A percentile compares a stretch with the other conserved stretches of the same genome.
These are phyloP conservation scores for Pouteria glomerata DNA, from an alignment of 148 eudicot genomes.

Conservation along the genomic window DNA sequence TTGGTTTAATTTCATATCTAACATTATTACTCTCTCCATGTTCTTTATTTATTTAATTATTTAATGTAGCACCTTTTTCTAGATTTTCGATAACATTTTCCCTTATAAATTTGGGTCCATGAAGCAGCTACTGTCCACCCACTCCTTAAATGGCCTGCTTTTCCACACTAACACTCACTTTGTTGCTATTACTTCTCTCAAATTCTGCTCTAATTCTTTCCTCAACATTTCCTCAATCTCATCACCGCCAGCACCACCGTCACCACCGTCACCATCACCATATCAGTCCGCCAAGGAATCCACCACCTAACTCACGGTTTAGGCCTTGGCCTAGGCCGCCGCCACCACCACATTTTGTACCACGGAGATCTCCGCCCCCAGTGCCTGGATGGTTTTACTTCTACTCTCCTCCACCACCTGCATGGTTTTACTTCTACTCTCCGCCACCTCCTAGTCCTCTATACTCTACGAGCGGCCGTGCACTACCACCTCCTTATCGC, in stretches of 20 bases:
- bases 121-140: not conserved
- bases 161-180: not conserved
- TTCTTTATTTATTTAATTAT: too few species aligned
- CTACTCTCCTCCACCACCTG: constrained; percentile 26
- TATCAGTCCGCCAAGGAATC: not conserved
- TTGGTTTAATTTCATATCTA: too few species aligned
- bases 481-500: not conserved
- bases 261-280: not conserved
- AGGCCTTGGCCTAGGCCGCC: too few species aligned
- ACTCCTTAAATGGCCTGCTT: not conserved
- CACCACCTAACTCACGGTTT: not conserved
- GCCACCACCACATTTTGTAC: not conserved
- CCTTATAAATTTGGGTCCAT: not conserved
- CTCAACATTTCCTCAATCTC: not conserved
- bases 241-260: not conserved
- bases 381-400: too few species aligned
- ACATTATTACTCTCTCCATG: too few species aligned
- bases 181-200: not conserved
- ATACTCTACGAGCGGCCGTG: not conserved
- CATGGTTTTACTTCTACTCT: constrained; percentile 26
- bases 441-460: constrained; percentile 27
- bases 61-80: not conserved
- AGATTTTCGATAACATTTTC: not conserved
- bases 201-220: not conserved
- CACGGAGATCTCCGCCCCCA: constrained; percentile 10